phyloP scores from a whole-genome alignment of 2,329 filamentous ascomycete species.

The Aspergillus pseudotamarii region DNA sequence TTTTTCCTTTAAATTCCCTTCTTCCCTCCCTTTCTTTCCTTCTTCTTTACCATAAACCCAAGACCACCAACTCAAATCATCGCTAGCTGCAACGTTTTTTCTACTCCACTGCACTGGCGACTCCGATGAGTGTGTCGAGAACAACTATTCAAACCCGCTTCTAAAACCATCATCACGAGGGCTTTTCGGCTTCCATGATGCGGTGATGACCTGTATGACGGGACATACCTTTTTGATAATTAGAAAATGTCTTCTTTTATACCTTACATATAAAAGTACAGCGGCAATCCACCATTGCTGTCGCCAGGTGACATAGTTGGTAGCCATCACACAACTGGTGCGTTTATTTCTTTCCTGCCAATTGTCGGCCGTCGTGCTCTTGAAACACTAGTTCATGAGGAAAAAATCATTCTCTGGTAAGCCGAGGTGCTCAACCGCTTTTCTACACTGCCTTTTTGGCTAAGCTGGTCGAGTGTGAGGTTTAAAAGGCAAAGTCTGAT shows the following conservation, averaged over 20 bases:
- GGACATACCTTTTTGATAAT: constrained; percentile 33
- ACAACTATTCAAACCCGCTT: constrained; percentile 60
- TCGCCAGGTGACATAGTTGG: neutral
- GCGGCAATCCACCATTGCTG: neutral
- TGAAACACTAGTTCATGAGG: constrained; percentile 33
- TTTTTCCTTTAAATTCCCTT: constrained; percentile 24
- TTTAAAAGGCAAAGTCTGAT: constrained; percentile 49
- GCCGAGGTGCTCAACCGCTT: constrained; percentile 48
- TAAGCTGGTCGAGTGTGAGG: constrained; percentile 48
- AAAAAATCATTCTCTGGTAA: constrained; percentile 49
- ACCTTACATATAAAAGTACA: neutral
- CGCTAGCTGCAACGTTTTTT: constrained; percentile 56
- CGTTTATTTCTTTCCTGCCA: constrained; percentile 3
- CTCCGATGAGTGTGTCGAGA: constrained; percentile 75
- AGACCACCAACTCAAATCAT: constrained; percentile 78
- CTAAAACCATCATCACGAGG: constrained; percentile 82
- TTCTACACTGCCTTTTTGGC: constrained; percentile 18
- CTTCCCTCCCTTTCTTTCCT: constrained; percentile 19
- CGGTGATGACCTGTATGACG: constrained; percentile 52
- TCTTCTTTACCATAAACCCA: constrained; percentile 49
- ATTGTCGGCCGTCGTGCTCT: constrained; percentile 3
- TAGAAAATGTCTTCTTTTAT: no score
- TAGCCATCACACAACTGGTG: constrained; percentile 5
- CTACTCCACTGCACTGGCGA: constrained; percentile 65
- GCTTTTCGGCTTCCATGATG: constrained; percentile 46